Conservation (phyloP, 176 grass and related monocot species). For the Avena sativa region DNA sequence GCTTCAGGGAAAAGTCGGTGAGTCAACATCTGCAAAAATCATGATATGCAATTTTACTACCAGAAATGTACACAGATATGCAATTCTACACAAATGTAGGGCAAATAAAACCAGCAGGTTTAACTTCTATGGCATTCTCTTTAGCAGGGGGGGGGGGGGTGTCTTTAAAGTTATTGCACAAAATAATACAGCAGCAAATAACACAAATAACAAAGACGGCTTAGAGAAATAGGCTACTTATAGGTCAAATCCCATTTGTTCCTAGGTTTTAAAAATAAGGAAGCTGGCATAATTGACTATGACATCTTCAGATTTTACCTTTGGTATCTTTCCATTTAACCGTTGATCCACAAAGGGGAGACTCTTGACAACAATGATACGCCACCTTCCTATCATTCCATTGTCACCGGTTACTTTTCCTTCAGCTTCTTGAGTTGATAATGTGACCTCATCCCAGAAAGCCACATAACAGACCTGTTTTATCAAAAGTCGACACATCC, state of each 20-base stretch:
- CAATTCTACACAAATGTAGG: not conserved
- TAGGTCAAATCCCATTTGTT: not conserved
- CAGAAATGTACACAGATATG: not conserved
- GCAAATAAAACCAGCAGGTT: conserved; percentile 31
- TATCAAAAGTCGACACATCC: conserved; percentile 26
- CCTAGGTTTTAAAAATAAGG: conserved; percentile 6
- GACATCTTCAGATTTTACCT: conserved; percentile 55
- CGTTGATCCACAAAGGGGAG: conserved; percentile 95
- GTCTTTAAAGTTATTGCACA: not conserved
- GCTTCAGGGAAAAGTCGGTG: conserved; percentile 92
- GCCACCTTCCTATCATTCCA: conserved; percentile 80
- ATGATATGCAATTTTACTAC: conserved; percentile 27
- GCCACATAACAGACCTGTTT: conserved; percentile 90
- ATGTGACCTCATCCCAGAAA: conserved; percentile 92
- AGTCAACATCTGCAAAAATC: conserved; percentile 73
- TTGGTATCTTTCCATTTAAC: conserved; percentile 93
- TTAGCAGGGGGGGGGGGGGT: not conserved
- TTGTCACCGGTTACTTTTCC: conserved; percentile 75
- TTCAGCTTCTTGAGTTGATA: conserved; percentile 69
- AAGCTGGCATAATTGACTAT: conserved; percentile 7
- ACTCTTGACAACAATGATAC: conserved; percentile 69
- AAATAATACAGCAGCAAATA: conserved; percentile 3
- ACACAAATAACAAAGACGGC: not conserved
- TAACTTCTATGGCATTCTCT: not conserved
- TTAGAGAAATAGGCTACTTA: not conserved